Evolutionary conservation across 2,329 filamentous ascomycete genomes (phyloP).

Genomic region (Onygenales sp.): DNA sequence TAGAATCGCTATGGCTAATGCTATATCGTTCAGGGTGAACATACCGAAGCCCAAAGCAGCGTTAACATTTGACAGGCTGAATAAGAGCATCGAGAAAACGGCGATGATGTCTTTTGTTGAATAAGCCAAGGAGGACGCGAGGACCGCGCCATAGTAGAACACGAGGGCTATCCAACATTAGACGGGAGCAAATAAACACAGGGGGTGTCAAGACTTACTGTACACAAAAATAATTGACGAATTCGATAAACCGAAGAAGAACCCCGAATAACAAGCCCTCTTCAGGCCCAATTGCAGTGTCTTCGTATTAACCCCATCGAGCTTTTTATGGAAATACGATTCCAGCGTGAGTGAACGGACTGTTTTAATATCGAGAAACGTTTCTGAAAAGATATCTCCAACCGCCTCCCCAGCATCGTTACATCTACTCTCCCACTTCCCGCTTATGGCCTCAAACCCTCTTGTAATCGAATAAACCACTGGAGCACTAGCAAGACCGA

Average conservation of each 20-base stretch:
- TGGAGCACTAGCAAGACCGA: conserved; percentile 60
- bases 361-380: conserved; percentile 68
- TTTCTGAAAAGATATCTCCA: conserved; percentile 60
- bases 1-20: not conserved
- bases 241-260: conserved; percentile 70
- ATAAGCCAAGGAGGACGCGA: conserved; percentile 45
- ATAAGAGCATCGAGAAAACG: conserved; percentile 74
- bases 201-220: conserved; percentile 22
- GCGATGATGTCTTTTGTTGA: conserved; percentile 55
- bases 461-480: conserved; percentile 58
- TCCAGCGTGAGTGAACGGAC: conserved; percentile 70
- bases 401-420: conserved; percentile 54
- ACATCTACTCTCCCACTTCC: conserved; percentile 61
- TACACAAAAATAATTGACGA: conserved; percentile 61
- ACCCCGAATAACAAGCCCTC: conserved; percentile 57
- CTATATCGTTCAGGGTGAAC: conserved; percentile 6
- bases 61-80: conserved; percentile 65
- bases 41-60: conserved; percentile 55
- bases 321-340: conserved; percentile 56
- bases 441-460: conserved; percentile 54
- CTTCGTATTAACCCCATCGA: conserved; percentile 41
- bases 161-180: conserved; percentile 48
- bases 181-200: not conserved
- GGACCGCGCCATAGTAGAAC: conserved; percentile 68
- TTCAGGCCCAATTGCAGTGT: conserved; percentile 54